These are phyloP conservation scores for Euphrasia confusa DNA, from an alignment of 257 asterid species.

Conservation along the genomic window DNA sequence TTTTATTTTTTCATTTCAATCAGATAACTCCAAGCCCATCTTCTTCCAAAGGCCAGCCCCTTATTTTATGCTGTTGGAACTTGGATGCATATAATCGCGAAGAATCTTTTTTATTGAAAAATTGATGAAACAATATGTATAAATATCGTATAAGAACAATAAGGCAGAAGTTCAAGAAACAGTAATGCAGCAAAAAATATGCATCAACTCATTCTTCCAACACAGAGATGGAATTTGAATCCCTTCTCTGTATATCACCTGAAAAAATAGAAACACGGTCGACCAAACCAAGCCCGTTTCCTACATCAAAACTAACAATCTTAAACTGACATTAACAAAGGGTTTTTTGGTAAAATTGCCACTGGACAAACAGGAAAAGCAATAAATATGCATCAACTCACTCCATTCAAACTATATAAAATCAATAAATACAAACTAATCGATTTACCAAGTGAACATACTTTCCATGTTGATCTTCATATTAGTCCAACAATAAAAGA, in stretches of 20 bases:
- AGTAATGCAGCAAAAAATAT: not conserved
- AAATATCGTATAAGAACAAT: not conserved
- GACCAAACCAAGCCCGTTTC: not conserved
- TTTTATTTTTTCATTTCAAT: too few relatives aligned
- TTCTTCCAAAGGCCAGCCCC: too few relatives aligned
- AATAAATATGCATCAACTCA: too few relatives aligned
- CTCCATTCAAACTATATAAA: too few relatives aligned
- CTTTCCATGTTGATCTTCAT: conserved; percentile 1
- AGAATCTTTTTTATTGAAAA: too few relatives aligned
- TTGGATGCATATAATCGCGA: too few relatives aligned
- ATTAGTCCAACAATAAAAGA: not conserved
- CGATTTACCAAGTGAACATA: not conserved
- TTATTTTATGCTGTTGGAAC: too few relatives aligned
- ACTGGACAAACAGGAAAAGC: not conserved
- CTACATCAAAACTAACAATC: not conserved
- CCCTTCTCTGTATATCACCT: not conserved
- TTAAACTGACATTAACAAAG: not conserved
- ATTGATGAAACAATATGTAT: not conserved
- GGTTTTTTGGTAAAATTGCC: not conserved
- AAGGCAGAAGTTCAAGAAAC: conserved; percentile 14
- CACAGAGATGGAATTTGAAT: not conserved
- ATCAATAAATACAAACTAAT: not conserved
- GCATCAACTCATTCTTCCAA: too few relatives aligned
- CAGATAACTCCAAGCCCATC: too few relatives aligned
- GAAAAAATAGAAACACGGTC: not conserved